A percentile compares a stretch with the other conserved stretches of the same genome.
Conservation (phyloP, 2,329 filamentous ascomycete species). For the Colletotrichum scovillei region DNA sequence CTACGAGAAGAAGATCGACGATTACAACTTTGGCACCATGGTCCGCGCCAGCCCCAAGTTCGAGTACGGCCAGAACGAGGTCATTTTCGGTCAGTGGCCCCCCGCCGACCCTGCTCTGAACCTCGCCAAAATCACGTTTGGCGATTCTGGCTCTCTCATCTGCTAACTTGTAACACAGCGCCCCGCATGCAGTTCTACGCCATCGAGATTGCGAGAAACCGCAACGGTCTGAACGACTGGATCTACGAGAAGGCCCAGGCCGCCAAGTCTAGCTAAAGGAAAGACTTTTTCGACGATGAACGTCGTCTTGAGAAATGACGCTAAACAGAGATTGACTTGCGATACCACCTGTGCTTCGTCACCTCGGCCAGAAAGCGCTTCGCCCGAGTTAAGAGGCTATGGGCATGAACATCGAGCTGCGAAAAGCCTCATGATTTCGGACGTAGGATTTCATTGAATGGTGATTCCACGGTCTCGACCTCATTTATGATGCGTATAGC, state of each 20-base stretch:
- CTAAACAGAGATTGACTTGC: not conserved
- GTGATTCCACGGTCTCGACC: not conserved
- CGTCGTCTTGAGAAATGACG: not conserved
- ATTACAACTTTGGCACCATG: constrained; percentile 99
- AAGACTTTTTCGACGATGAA: too few species aligned
- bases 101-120: not conserved
- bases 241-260: constrained; percentile 86
- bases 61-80: constrained; percentile 90
- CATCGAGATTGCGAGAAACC: constrained; percentile 76
- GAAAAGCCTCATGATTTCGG: not conserved
- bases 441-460: not conserved
- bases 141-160: not conserved
- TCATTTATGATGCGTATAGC: not conserved
- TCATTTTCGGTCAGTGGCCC: constrained; percentile 81
- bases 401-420: not conserved
- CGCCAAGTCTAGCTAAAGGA: constrained; percentile 53
- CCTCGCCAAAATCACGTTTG: not conserved
- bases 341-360: not conserved
- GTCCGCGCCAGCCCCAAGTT: constrained; percentile 79
- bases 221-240: constrained; percentile 93
- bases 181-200: constrained; percentile 70
- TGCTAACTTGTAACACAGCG: constrained; percentile 47
- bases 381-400: not conserved
- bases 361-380: constrained; percentile 12
- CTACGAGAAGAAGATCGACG: constrained; percentile 95